Conservation (phyloP, 2,329 filamentous ascomycete species). For the Pseudodiploospora longispora region DNA sequence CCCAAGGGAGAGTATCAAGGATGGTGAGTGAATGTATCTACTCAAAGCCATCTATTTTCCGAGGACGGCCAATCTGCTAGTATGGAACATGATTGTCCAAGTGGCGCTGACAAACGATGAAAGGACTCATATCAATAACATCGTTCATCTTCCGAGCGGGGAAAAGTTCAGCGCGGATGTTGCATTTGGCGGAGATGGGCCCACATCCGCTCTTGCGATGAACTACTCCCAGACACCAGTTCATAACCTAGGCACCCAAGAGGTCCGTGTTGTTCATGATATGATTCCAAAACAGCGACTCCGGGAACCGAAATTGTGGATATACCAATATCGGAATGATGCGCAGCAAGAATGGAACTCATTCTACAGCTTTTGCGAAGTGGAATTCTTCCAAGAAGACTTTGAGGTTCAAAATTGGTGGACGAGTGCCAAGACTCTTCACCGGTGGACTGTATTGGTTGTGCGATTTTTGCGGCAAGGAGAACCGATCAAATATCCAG, state of each 20-base stretch:
- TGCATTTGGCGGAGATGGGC: constrained; percentile 57
- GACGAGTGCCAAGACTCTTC: constrained; percentile 6
- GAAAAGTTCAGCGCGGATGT: constrained; percentile 51
- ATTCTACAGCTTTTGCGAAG: constrained; percentile 57
- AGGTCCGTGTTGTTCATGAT: too few species aligned
- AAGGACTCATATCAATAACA: constrained; percentile 44
- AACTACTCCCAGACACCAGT: constrained; percentile 29
- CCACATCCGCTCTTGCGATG: constrained; percentile 49
- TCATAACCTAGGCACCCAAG: constrained; percentile 22
- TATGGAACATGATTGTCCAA: too few species aligned
- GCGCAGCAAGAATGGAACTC: constrained; percentile 45
- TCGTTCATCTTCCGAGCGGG: constrained; percentile 44
- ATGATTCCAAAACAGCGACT: constrained; percentile 23
- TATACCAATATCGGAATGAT: constrained; percentile 51
- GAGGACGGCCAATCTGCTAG: too few species aligned
- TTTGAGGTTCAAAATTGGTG: constrained; percentile 13
- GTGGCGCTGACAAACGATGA: too few species aligned
- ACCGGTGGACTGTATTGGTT: constrained; percentile 6
- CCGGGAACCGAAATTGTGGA: constrained; percentile 44
- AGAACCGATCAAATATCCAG: too few species aligned
- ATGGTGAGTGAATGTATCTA: too few species aligned
- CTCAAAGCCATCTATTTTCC: constrained; percentile 21
- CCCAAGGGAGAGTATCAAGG: constrained; percentile 36
- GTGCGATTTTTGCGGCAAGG: constrained; percentile 5
- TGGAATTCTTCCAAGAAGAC: constrained; percentile 41